Percentiles rank a stretch among this genome's conserved stretches.
Conservation (phyloP, 2,329 filamentous ascomycete species). For the Helotiales sp. region DNA sequence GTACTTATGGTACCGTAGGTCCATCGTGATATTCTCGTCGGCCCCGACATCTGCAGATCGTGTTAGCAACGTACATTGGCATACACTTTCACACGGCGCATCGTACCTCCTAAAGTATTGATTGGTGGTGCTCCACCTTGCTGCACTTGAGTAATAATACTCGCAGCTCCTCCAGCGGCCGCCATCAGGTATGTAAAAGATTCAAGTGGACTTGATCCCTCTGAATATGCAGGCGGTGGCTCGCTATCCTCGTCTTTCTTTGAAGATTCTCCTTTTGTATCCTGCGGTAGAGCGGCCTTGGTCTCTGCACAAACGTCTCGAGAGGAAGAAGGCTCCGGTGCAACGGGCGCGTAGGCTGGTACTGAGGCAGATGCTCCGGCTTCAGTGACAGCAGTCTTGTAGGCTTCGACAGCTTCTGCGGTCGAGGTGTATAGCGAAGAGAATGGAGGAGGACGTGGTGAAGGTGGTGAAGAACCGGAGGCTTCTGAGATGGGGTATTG, state of each 20-base stretch:
- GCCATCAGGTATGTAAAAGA: conserved; percentile 98
- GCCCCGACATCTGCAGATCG: conserved; percentile 66
- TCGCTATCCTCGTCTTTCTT: conserved; percentile 83
- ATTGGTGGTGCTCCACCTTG: conserved; percentile 84
- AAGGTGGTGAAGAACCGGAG: conserved; percentile 46
- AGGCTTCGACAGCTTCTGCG: conserved; percentile 37
- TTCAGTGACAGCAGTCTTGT: conserved; percentile 40
- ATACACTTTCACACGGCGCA: background rate
- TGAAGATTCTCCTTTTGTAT: conserved; percentile 74
- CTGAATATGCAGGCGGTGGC: conserved; percentile 92
- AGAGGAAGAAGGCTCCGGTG: conserved; percentile 35
- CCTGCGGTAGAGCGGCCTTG: conserved; percentile 79
- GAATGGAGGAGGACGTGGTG: conserved; percentile 56
- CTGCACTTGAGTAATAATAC: conserved; percentile 99
- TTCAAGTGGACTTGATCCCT: conserved; percentile 88
- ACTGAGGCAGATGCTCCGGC: conserved; percentile 40
- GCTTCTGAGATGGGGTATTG: conserved; percentile 57
- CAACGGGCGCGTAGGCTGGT: conserved; percentile 54
- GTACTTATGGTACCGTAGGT: conserved; percentile 70
- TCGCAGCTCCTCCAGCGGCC: conserved; percentile 92
- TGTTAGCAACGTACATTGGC: conserved; percentile 10
- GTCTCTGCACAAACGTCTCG: conserved; percentile 65
- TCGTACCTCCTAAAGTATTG: conserved; percentile 81
- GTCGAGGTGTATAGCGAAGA: conserved; percentile 56
- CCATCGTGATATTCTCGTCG: conserved; percentile 93